A percentile compares a stretch with the other conserved stretches of the same genome.
Evolutionary conservation across 768 basidiomycete species (phyloP).

Genomic region (Hygrophorus pudorinus): DNA sequence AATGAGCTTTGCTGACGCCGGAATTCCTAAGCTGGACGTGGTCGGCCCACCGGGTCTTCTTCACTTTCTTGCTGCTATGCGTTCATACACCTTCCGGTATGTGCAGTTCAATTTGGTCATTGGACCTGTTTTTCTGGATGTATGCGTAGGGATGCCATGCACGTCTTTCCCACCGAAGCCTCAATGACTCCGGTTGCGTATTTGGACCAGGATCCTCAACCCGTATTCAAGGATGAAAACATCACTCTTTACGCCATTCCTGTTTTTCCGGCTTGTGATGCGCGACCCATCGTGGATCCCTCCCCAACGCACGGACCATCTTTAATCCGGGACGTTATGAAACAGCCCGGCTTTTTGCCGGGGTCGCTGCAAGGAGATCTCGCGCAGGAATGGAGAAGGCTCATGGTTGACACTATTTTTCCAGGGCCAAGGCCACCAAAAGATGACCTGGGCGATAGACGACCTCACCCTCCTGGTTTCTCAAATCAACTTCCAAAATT

Average conservation of each 20-base stretch:
- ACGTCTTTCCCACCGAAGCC: not conserved
- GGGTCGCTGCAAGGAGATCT: constrained; percentile 29
- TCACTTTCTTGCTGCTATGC: constrained; percentile 63
- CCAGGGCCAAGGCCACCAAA: constrained; percentile 25
- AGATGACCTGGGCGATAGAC: constrained; percentile 6
- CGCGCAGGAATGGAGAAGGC: constrained; percentile 46
- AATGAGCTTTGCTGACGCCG: constrained; percentile 73
- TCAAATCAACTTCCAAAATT: constrained; percentile 29
- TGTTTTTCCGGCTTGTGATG: constrained; percentile 13
- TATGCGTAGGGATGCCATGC: not conserved
- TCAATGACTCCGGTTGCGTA: not conserved
- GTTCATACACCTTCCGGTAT: constrained; percentile 60
- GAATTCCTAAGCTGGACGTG: constrained; percentile 45
- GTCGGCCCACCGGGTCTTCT: constrained; percentile 66
- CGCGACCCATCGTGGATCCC: constrained; percentile 7
- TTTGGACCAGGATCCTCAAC: constrained; percentile 18
- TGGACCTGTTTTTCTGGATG: no score
- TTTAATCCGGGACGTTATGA: constrained; percentile 13
- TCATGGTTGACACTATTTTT: constrained; percentile 54
- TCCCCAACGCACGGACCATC: constrained; percentile 10
- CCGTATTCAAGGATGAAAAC: constrained; percentile 53
- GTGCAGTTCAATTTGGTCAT: no score
- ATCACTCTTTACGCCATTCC: constrained; percentile 58
- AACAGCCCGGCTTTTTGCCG: constrained; percentile 18
- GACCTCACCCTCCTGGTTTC: constrained; percentile 21